Base-by-base conservation (phyloP, 1,139 yeast genomes). In the Taiozyma sp. region DNA sequence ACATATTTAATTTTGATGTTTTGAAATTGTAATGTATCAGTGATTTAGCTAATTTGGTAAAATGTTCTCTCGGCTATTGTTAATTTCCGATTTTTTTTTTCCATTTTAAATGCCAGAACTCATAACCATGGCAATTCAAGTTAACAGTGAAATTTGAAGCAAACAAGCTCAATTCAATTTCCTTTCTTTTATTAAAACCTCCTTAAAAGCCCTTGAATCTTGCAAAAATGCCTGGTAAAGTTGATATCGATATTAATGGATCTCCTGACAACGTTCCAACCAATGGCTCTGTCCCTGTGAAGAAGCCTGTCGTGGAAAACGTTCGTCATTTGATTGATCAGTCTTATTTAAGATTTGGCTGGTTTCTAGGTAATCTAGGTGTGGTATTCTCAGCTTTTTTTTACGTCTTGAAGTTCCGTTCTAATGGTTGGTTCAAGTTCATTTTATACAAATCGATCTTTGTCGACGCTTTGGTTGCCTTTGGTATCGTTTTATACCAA, bases 401-500 rank as follows among this genome's bases (percentile, higher is more conserved):
- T 54, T 87, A 81, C 67, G 60, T 80, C 22, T 66, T 86, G 48
- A 75, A 86, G 28, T 79, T 67, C 54, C 61, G 73, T 14, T 65
- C 70, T n/a, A 54, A 64, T 32, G 61, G 68, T 39, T 51, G 61
- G 48, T 62, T 59, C 62, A 77, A 75, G 57, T 57, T 63, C 49
- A 68, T 73, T 52, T 77, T 86, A 75, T 90, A 88, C 71, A 75
- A 80, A 51, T 63, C 80, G 51, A 77, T 88, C 2, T 83, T 83
- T 56, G 48, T 84, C 13, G 87, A 93, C 16, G 84, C 87, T 8
- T 66, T 88, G 47, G 79, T 77, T 59, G 84, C 96, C 40, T 91
- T 89, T 68, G 91, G 90, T 27, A 81, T 92, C 57, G 87, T 90
- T 54, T 70, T 87, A 32, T 83, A 75, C 69, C 93, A 90, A 62